Base-by-base conservation (phyloP, 2,329 filamentous ascomycete genomes). In the Aspergillus fischeri region DNA sequence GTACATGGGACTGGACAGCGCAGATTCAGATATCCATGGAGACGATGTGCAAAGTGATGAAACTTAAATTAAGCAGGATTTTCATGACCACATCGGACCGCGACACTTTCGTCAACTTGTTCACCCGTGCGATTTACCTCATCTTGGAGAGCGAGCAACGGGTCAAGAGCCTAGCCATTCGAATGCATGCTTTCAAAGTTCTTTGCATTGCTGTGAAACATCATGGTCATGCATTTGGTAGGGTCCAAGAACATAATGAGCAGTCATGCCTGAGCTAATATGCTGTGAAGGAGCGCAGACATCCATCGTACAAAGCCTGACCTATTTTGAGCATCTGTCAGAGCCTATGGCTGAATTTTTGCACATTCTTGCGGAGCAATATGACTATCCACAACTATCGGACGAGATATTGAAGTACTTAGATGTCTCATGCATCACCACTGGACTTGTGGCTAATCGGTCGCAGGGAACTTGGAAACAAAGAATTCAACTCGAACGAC, bases 281-380 rank as follows among this genome's bases (percentile, higher is more conserved):
- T 11, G 61, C 49, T 25, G 5, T 25, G 8, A 67, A 95, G 91
- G 90, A 52, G 94, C 94, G 1, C 94, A 99, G 81, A 97, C 96
- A 50, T 96, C 92, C 49, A 96, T 99, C 68, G 92, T 97, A 54
- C 94, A 99, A 74, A 97, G 94, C 70, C 78, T 99, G 64, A 96
- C 94, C 4, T 99, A 99, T 73, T 99, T 97, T 68, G 94, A 99
- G 76, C 94, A 99, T 74, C 79, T 99, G n/a, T 93, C 94, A 0
- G 94, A 99, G 70, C 94, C 94, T 1, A 99, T 99, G 94, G 94
- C 94, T 32, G 95, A 99, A 73, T 96, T 99, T 67, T 79, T 99
- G 4, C 91, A 97, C 67, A 99, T 97, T 68, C 81, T 99, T 27
- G 88, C 92, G 1, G 92, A 97, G 72, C 93, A 97, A 78, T 99